Evolutionary conservation across 108 stramenopile genomes (phyloP).

Genomic region (Pseudonitzschia multiseries): DNA sequence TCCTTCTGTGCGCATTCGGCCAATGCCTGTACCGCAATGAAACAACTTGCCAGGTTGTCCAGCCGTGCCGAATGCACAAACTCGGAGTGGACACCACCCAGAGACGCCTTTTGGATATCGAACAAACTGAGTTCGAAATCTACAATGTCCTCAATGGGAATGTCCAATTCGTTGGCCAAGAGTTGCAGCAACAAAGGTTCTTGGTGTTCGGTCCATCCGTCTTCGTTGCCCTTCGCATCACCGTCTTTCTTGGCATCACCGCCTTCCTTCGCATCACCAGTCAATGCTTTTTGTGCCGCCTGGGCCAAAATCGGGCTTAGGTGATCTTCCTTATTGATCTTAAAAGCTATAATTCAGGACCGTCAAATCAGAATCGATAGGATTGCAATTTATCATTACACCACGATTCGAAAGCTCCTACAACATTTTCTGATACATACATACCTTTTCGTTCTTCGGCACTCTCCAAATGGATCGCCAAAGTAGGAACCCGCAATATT

Average conservation of each 20-base stretch:
- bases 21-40: slow-evolving; percentile 74
- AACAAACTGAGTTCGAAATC: slow-evolving; percentile 94
- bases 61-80: slow-evolving; percentile 92
- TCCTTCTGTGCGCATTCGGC: slow-evolving; percentile 53
- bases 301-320: slow-evolving; percentile 88
- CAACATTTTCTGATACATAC: neutral
- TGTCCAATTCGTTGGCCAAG: slow-evolving; percentile 67
- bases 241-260: slow-evolving; percentile 19
- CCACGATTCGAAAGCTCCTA: too few relatives aligned
- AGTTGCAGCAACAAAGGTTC: slow-evolving; percentile 79
- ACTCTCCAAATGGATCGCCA: slow-evolving; percentile 95
- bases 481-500: slow-evolving; percentile 87
- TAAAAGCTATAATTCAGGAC: slow-evolving; percentile 55
- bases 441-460: slow-evolving; percentile 71
- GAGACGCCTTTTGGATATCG: slow-evolving; percentile 86
- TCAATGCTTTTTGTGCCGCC: slow-evolving; percentile 72
- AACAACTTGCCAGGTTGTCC: slow-evolving; percentile 95
- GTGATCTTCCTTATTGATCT: slow-evolving; percentile 94
- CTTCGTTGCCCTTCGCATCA: slow-evolving; percentile 33
- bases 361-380: too few relatives aligned
- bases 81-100: slow-evolving; percentile 87
- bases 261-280: slow-evolving; percentile 23
- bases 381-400: neutral
- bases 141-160: slow-evolving; percentile 63
- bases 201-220: slow-evolving; percentile 79